Evolutionary conservation across 257 asterid species (phyloP), one percentile per base, ranked within the genome.

Genomic region (Avicennia marina): DNA sequence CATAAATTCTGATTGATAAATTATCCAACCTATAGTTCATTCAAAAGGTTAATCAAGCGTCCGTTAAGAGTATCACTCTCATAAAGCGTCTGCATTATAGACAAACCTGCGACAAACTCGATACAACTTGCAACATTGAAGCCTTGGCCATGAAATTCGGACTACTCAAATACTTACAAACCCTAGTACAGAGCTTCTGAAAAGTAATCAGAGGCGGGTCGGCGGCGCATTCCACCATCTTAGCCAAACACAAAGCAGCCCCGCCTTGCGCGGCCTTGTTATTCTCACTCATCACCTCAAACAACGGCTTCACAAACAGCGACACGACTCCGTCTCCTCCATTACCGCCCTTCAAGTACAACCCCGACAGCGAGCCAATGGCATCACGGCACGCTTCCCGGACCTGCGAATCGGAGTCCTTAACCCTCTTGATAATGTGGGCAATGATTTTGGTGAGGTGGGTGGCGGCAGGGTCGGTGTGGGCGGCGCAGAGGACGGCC

Each of bases 251-350:
- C 82, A 84, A 44, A 1, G 95, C 94, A 0, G 97, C 99, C 27
- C 93, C 99, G 7, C 88, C 82, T 60, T 93, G 99, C 13, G 94
- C 97, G 17, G 74, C 78, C 70, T 89, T 93, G 66, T 73, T 89
- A 60, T 81, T 93, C 89, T 93, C 99, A 39, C 72, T 71, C 99
- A 93, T 86, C 29, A 89, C 86, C 70, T 93, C 99, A 50, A 93
- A 89, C 72, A 93, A 62, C 2, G 99, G 97, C 86, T 81, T 93
- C 72, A 75, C 82, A 63, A 93, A 93, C 72, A 93, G 63, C 0
- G 94, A 81, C 2, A 84, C 91, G 3, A 84, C 88, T 22, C 90
- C 89, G 21, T 76, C 78, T 6, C 85, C 83, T 4, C 72, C 89
- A 63, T 70, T 62, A 2, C 76, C 87, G 26, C 84, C 91, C 73